Evolutionary conservation across 495 filamentous ascomycete genomes (phyloP).

Genomic region (Hypomontagnella monticulosa): DNA sequence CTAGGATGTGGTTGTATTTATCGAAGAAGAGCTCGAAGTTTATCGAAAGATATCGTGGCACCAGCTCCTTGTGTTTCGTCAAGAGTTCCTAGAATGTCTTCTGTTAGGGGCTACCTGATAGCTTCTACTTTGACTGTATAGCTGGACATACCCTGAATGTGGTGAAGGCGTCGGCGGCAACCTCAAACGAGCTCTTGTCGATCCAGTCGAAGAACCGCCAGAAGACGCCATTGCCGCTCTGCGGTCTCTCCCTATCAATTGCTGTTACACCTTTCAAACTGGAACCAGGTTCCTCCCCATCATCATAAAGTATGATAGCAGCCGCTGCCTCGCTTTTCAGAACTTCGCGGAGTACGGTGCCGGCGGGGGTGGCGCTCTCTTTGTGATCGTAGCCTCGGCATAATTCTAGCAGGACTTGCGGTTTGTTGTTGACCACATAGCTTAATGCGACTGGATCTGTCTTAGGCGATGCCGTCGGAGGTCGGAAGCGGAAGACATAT

Average conservation of each 20-base stretch:
- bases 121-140: background rate
- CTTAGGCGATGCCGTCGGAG: constrained; percentile 63
- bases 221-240: constrained; percentile 83
- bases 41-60: constrained; percentile 82
- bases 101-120: background rate
- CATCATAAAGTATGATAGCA: constrained; percentile 90
- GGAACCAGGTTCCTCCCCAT: constrained; percentile 69
- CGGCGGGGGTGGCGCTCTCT: constrained; percentile 93
- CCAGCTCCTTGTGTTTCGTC: constrained; percentile 90
- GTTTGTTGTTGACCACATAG: constrained; percentile 83
- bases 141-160: constrained; percentile 81
- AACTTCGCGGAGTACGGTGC: constrained; percentile 88
- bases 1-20: constrained; percentile 86
- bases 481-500: constrained; percentile 83
- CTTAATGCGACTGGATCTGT: constrained; percentile 82
- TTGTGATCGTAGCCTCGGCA: constrained; percentile 89
- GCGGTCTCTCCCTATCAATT: constrained; percentile 71
- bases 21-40: constrained; percentile 94
- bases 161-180: constrained; percentile 95
- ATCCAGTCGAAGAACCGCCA: constrained; percentile 99
- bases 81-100: constrained; percentile 75
- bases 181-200: constrained; percentile 92
- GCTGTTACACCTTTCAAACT: constrained; percentile 66
- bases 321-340: constrained; percentile 91
- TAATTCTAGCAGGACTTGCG: constrained; percentile 86